A percentile compares a stretch with the other conserved stretches of the same genome.
Conservation (phyloP, 495 filamentous ascomycete species). For the Daldinia concentrica region DNA sequence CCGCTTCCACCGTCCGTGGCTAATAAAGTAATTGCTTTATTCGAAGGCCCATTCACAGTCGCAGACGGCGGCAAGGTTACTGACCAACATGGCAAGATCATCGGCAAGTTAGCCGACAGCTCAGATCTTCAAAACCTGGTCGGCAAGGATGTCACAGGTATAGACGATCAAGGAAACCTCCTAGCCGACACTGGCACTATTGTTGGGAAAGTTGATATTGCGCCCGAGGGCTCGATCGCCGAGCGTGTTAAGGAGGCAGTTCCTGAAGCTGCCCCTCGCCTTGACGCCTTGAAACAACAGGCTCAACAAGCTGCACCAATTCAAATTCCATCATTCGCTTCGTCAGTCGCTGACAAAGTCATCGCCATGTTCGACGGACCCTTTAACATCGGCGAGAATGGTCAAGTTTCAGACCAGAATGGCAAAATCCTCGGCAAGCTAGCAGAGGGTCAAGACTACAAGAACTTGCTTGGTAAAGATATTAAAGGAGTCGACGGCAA, state of each 20-base stretch:
- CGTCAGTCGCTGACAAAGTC: conserved; percentile 39
- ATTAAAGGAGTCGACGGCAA: conserved; percentile 76
- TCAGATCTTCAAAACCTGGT: conserved; percentile 74
- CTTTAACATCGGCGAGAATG: conserved; percentile 63
- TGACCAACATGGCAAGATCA: conserved; percentile 74
- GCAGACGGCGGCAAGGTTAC: conserved; percentile 72
- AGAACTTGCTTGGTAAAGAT: conserved; percentile 72
- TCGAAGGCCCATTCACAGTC: conserved; percentile 56
- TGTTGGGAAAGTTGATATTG: conserved; percentile 78
- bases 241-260: conserved; percentile 63
- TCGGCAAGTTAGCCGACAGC: conserved; percentile 74
- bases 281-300: conserved; percentile 61
- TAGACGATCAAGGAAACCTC: conserved; percentile 86
- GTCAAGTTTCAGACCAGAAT: conserved; percentile 72
- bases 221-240: conserved; percentile 72
- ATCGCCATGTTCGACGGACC: conserved; percentile 44
- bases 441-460: conserved; percentile 70
- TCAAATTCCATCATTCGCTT: conserved; percentile 36
- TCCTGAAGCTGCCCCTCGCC: conserved; percentile 53
- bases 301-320: conserved; percentile 62
- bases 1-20: conserved; percentile 39
- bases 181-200: conserved; percentile 81
- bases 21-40: conserved; percentile 43
- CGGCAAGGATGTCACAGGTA: conserved; percentile 76
- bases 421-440: conserved; percentile 73